Evolutionary conservation across 495 filamentous ascomycete genomes (phyloP), one percentile per base, ranked within the genome.

Genomic region (Podospora comata): DNA sequence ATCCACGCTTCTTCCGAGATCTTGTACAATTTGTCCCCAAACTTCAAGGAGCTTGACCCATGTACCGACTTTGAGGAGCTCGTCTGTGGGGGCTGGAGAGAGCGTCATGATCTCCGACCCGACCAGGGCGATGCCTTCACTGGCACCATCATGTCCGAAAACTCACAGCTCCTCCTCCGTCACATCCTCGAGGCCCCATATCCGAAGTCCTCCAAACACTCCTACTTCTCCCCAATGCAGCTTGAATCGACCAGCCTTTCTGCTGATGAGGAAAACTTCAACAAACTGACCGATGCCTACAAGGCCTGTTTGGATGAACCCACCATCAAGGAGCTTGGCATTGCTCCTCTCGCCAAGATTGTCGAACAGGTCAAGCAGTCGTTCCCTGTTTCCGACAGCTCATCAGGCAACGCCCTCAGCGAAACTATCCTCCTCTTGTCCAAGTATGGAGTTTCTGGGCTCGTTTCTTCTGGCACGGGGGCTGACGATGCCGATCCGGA

Each of bases 1-100:
- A 80, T 92, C n/a, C 86, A 90, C 66, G 89, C 89, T 26, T 83
- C 90, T 7, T 89, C 89, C 30, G 85, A 87, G 63, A 85, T 92
- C 48, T 82, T 93, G 11, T 85, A 76, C 68, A 90, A 88, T 68
- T 78, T 92, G 32, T 85, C 89, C 19, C 86, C 90, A 15, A 48
- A 48, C 39, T 48, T 48, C 39, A 82, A 83, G 66, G 70, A 86
- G 0, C 78, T 91, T 55, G 88, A 93, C 73, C 87, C 90, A 5
- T 93, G 90, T 69, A 86, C 80, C 58, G 73, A 91, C 62, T 92
- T 92, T 65, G 89, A 92, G 66, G 80, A 87, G 72, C 60, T 86
- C 69, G 87, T 90, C 48, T 93, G 90, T 72, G 88, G 85, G 63
- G 90, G 90, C 20, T 91, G 88, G 84, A 48, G 39, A 11, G 39